Conservation (phyloP, 805 yeast species). For the Cyberlindnera petersonii region DNA sequence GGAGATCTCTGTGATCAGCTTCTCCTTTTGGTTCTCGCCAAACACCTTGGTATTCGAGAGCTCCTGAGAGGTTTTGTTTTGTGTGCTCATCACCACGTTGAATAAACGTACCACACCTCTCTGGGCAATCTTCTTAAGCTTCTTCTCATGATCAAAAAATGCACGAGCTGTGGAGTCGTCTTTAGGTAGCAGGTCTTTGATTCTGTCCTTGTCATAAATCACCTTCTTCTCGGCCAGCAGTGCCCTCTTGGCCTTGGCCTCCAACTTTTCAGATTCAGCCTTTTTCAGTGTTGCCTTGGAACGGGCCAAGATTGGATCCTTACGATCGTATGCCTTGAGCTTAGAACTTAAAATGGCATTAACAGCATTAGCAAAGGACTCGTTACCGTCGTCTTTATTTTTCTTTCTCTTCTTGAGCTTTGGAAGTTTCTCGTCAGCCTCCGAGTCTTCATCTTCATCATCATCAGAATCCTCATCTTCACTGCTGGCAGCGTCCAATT, state of each 20-base stretch:
- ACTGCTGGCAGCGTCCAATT: too few species aligned
- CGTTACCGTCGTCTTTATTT: constrained; percentile 65
- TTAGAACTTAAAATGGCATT: constrained; percentile 79
- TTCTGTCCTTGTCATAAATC: constrained; percentile 61
- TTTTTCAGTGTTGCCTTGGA: constrained; percentile 66
- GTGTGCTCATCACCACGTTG: constrained; percentile 81
- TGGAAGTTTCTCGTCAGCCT: constrained; percentile 38
- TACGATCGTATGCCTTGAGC: constrained; percentile 83
- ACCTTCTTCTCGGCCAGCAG: constrained; percentile 68
- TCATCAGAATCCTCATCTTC: constrained; percentile 1
- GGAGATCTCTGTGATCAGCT: constrained; percentile 70
- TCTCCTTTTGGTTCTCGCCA: constrained; percentile 46
- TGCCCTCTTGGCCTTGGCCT: constrained; percentile 73
- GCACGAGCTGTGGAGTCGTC: constrained; percentile 56
- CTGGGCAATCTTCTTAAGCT: constrained; percentile 76
- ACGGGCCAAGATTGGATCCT: constrained; percentile 88
- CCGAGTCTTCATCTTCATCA: constrained; percentile 20
- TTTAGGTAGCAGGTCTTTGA: constrained; percentile 61
- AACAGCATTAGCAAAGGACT: constrained; percentile 76
- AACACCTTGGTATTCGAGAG: constrained; percentile 42
- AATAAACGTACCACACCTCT: constrained; percentile 81
- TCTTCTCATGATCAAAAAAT: constrained; percentile 61
- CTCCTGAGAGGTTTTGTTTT: constrained; percentile 53
- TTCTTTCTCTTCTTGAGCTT: constrained; percentile 52
- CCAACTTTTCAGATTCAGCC: constrained; percentile 76